Conservation (phyloP, 495 filamentous ascomycete species). For the Friedmanniomyces endolithicus region DNA sequence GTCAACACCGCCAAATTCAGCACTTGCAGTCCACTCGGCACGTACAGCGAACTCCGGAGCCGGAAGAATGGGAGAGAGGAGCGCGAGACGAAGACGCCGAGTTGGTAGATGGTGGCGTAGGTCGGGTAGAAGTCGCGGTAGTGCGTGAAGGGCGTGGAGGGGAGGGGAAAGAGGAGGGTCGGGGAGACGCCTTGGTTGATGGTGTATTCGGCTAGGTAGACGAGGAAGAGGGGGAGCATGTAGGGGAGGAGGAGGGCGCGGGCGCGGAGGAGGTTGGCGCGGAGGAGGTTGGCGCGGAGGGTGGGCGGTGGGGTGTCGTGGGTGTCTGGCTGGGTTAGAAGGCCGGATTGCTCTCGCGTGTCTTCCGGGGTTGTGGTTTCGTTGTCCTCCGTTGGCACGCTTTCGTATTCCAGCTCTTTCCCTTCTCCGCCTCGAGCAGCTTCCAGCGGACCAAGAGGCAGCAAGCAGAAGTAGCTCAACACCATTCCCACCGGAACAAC, state of each 20-base stretch:
- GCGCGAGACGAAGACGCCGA: slow-evolving; percentile 85
- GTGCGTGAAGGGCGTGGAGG: slow-evolving; percentile 58
- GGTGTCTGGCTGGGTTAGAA: slow-evolving; percentile 22
- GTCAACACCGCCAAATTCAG: slow-evolving; percentile 63
- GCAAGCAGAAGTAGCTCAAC: slow-evolving; percentile 65
- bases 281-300: slow-evolving; percentile 29
- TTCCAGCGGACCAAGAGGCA: slow-evolving; percentile 52
- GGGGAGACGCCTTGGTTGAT: slow-evolving; percentile 91
- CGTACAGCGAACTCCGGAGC: slow-evolving; percentile 58
- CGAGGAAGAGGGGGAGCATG: slow-evolving; percentile 82
- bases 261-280: slow-evolving; percentile 40
- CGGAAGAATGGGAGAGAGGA: slow-evolving; percentile 80
- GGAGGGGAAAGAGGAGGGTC: slow-evolving; percentile 74
- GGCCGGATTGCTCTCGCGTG: slow-evolving; percentile 28
- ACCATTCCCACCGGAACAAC: slow-evolving; percentile 73
- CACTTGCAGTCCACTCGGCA: slow-evolving; percentile 73
- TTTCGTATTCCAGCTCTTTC: slow-evolving; percentile 27
- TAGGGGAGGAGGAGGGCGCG: slow-evolving; percentile 52
- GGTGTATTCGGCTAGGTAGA: slow-evolving; percentile 91
- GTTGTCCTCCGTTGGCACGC: slow-evolving; percentile 26
- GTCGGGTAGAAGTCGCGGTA: slow-evolving; percentile 85
- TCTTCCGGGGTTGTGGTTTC: slow-evolving; percentile 27
- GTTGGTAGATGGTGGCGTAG: slow-evolving; percentile 87
- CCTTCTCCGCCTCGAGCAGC: slow-evolving; percentile 34
- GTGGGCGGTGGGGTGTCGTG: slow-evolving; percentile 8